A percentile compares a stretch with the other conserved stretches of the same genome.
Evolutionary conservation across 164 flowering plant genomes (phyloP).

Genomic region (Dillenia suffruticosa): DNA sequence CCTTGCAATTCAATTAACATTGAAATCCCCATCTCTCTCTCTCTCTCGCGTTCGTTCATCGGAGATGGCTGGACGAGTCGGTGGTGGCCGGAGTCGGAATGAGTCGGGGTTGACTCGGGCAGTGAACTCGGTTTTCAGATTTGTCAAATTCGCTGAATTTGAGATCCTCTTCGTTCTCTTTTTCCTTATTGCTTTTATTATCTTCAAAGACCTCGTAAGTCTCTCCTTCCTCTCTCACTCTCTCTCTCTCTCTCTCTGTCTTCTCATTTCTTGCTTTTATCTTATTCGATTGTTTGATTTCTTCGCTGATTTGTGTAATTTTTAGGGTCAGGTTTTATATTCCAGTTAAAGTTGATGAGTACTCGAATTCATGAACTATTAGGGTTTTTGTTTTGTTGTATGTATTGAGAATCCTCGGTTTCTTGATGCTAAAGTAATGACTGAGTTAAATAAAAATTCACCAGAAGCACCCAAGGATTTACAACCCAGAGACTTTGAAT

Average conservation of each 20-base stretch:
- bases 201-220: slow-evolving; percentile 87
- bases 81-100: slow-evolving; percentile 11
- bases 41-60: background rate
- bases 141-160: slow-evolving; percentile 70
- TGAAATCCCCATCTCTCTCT: background rate
- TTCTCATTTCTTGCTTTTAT: background rate
- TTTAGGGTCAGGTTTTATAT: too few relatives aligned
- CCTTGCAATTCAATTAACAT: too few relatives aligned
- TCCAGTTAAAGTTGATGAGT: too few relatives aligned
- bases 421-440: too few relatives aligned
- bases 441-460: too few relatives aligned
- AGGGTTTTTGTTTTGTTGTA: too few relatives aligned
- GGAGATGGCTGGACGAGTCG: slow-evolving; percentile 16
- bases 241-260: background rate
- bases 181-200: slow-evolving; percentile 64
- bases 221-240: slow-evolving; percentile 1
- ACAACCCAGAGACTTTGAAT: too few relatives aligned
- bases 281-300: too few relatives aligned
- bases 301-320: too few relatives aligned
- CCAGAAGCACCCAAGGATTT: too few relatives aligned
- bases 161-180: slow-evolving; percentile 83
- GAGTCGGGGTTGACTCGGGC: slow-evolving; percentile 42
- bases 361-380: too few relatives aligned
- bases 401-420: too few relatives aligned
- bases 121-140: slow-evolving; percentile 45